Base-by-base conservation (phyloP, 2,329 filamentous ascomycete genomes). In the Penicillium sp. region DNA sequence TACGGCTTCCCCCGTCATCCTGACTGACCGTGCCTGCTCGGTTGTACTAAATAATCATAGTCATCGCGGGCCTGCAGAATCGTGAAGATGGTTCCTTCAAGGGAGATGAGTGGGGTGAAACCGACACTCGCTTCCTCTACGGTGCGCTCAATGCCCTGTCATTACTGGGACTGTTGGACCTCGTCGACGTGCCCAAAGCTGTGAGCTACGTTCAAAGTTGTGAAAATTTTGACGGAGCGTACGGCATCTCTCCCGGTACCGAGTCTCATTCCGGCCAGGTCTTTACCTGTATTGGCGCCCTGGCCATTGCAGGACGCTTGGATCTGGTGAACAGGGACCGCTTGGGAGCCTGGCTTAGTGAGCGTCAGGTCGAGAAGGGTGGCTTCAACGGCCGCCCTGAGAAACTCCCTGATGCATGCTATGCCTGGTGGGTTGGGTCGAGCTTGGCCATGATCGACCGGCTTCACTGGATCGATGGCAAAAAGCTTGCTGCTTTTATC, bases 341-440 rank as follows among this genome's bases (percentile, higher is more conserved):
- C 54, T 73, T 97, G 4, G 90, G 83, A 13, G 80, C 81, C 33
- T 98, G 93, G 93, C 74, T 98, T 38, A 94, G 89, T 65, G 93
- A 98, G 68, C 79, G 93, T 48, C 93, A 98, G 64, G 74, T 94
- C 18, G 79, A 87, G 7, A 84, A 83, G 33, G 93, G 93, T 19
- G 93, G 93, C 0, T 72, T 98, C 35, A 98, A 98, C 62, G 93
- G 93, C 2, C 79, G 93, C 33, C 93, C 93, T 0, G 93, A 97
- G 70, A 98, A 98, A 73, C 72, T 86, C 48, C 91, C 95, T 63
- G 93, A 98, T 64, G 91, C 95, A 10, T 98, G 93, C 71, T 98
- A 98, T 70, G 95, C 88, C 64, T 98, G 93, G 93, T 98, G 93
- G 93, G 93, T 97, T 30, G 72, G 91, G 59, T 91, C 87, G 60